phyloP scores from a whole-genome alignment of 768 basidiomycete genomes.

The Mycena latifolia region DNA sequence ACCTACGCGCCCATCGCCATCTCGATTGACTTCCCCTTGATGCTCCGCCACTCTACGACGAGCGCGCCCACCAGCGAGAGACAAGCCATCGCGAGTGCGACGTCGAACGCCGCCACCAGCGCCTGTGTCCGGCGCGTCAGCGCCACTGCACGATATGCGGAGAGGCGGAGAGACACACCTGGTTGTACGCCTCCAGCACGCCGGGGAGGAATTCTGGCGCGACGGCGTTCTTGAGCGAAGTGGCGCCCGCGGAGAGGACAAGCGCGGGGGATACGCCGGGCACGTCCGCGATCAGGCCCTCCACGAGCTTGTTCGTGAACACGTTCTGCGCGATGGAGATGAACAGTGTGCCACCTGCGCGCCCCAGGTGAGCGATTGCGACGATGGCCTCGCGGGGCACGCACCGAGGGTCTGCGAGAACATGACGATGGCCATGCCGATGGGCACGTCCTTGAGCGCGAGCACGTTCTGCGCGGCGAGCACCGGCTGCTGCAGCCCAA shows the following conservation, averaged over 20 bases:
- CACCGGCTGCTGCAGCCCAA: slow-evolving; percentile 36
- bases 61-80: slow-evolving; percentile 8
- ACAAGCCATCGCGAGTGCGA: slow-evolving; percentile 5
- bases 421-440: slow-evolving; percentile 33
- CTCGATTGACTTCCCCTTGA: slow-evolving; percentile 13
- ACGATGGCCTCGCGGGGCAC: background rate
- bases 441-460: slow-evolving; percentile 24
- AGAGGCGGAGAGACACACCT: background rate
- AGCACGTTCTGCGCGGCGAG: slow-evolving; percentile 34
- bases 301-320: slow-evolving; percentile 22
- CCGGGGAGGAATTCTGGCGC: background rate
- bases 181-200: slow-evolving; percentile 17
- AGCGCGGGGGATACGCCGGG: slow-evolving; percentile 1
- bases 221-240: slow-evolving; percentile 3
- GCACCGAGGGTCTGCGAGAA: slow-evolving; percentile 34
- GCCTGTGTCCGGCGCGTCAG: background rate
- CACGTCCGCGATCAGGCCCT: background rate
- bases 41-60: slow-evolving; percentile 13
- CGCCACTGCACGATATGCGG: too few relatives aligned
- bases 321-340: slow-evolving; percentile 37
- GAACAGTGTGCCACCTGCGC: slow-evolving; percentile 31
- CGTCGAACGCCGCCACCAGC: slow-evolving; percentile 10
- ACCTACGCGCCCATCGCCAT: background rate
- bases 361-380: background rate
- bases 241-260: slow-evolving; percentile 14